These are phyloP conservation scores for Gloeopeniophorella convolvens DNA, from an alignment of 768 basidiomycete species.

Conservation along the genomic window DNA sequence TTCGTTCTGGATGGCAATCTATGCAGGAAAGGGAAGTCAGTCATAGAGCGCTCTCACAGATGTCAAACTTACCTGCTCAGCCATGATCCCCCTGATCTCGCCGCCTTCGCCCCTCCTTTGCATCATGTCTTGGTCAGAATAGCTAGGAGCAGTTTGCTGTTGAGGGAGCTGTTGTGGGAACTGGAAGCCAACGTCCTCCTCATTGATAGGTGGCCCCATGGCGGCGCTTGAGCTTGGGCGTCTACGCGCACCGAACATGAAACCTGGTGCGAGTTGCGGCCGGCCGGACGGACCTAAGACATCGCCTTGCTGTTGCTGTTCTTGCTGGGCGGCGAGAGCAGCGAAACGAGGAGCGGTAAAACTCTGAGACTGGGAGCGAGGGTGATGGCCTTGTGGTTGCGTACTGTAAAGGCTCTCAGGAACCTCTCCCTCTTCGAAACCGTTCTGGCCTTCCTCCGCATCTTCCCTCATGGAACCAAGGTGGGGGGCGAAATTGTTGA, in stretches of 20 bases:
- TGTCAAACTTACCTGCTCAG: constrained; percentile 67
- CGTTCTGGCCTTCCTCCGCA: constrained; percentile 48
- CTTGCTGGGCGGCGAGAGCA: constrained; percentile 69
- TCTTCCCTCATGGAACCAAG: constrained; percentile 83
- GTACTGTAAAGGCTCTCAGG: constrained; percentile 47
- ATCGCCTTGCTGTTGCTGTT: constrained; percentile 36
- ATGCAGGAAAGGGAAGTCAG: constrained; percentile 11
- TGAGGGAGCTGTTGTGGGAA: constrained; percentile 82
- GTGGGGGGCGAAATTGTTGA: constrained; percentile 70
- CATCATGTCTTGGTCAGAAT: constrained; percentile 27
- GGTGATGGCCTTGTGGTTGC: constrained; percentile 45
- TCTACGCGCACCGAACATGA: constrained; percentile 73
- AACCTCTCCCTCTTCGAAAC: constrained; percentile 78
- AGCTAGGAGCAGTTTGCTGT: constrained; percentile 34
- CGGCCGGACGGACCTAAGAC: constrained; percentile 66
- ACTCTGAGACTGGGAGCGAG: constrained; percentile 72
- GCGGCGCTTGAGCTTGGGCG: constrained; percentile 44
- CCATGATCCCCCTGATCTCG: constrained; percentile 88
- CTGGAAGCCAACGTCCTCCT: constrained; percentile 77
- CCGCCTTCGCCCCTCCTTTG: constrained; percentile 60
- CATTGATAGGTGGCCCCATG: constrained; percentile 68
- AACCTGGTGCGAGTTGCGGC: constrained; percentile 85
- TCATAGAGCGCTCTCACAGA: neutral
- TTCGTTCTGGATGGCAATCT: constrained; percentile 87
- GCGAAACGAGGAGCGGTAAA: constrained; percentile 89